phyloP scores from a whole-genome alignment of 2,329 filamentous ascomycete genomes.

The Neonectria faginata region DNA sequence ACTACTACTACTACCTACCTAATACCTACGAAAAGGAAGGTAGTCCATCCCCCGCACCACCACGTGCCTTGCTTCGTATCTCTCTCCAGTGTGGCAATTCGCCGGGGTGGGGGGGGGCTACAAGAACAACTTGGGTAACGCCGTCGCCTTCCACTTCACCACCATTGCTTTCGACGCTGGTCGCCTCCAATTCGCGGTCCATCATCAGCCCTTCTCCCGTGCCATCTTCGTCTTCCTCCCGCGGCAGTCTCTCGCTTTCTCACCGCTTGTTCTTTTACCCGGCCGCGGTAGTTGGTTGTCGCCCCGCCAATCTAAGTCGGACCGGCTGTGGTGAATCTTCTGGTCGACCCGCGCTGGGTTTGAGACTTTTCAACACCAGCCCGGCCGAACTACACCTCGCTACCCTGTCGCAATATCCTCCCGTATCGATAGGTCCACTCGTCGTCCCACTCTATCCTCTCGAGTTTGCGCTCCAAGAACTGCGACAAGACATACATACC shows the following conservation, averaged over 20 bases:
- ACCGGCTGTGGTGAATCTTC: not conserved
- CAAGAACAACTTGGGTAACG: slow-evolving; percentile 6
- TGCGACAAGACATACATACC: slow-evolving; percentile 29
- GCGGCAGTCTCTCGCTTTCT: not conserved
- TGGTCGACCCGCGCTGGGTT: not conserved
- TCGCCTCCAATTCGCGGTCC: not conserved
- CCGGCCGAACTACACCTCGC: not conserved
- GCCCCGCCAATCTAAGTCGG: not conserved
- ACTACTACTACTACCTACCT: too few species aligned
- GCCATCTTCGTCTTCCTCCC: not conserved
- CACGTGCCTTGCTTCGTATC: slow-evolving; percentile 6
- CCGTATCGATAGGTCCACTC: slow-evolving; percentile 36
- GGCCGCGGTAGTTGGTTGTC: not conserved
- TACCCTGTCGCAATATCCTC: not conserved
- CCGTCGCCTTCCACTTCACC: slow-evolving; percentile 4
- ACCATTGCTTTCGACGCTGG: slow-evolving; percentile 7
- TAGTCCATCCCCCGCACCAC: slow-evolving; percentile 1
- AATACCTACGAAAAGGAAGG: not conserved
- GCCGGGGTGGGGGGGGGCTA: not conserved
- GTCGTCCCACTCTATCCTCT: slow-evolving; percentile 43
- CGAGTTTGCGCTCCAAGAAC: slow-evolving; percentile 42
- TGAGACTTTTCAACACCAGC: not conserved
- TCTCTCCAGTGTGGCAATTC: slow-evolving; percentile 3
- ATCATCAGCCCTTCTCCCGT: not conserved
- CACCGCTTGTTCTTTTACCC: slow-evolving; percentile 4